These are phyloP conservation scores for Globisporangium takayamanum DNA, from an alignment of 352 stramenopile genomes.

Conservation along the genomic window DNA sequence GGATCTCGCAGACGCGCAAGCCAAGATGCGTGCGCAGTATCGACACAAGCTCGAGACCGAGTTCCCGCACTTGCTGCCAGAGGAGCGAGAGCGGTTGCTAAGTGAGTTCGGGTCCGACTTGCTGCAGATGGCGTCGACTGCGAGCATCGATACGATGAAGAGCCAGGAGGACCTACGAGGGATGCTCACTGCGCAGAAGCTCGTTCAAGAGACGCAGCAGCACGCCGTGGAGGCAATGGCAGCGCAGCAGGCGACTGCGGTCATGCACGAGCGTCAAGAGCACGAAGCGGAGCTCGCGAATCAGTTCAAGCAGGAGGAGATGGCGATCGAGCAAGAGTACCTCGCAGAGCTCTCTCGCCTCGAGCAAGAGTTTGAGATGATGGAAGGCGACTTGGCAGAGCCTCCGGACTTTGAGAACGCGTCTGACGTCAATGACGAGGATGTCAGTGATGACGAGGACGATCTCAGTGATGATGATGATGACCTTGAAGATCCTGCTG, in stretches of 20 bases:
- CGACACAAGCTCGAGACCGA: constrained; percentile 26
- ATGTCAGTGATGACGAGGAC: neutral
- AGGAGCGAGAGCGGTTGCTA: constrained; percentile 42
- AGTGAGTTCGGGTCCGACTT: constrained; percentile 51
- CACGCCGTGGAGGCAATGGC: constrained; percentile 12
- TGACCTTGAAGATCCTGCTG: constrained; percentile 11
- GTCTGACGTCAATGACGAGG: neutral
- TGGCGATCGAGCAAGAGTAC: constrained; percentile 52
- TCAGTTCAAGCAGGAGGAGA: constrained; percentile 37
- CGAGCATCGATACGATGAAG: constrained; percentile 47
- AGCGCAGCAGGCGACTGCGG: constrained; percentile 12
- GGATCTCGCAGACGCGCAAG: constrained; percentile 15
- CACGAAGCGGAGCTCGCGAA: constrained; percentile 20
- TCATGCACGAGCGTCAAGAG: neutral
- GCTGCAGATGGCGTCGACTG: constrained; percentile 29
- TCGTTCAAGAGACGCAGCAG: constrained; percentile 25
- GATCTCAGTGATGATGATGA: neutral
- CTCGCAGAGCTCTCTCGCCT: constrained; percentile 35
- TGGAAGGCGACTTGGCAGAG: constrained; percentile 18
- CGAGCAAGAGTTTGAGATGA: constrained; percentile 46
- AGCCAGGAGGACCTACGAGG: constrained; percentile 31
- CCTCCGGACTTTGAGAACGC: constrained; percentile 1
- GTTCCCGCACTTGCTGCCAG: constrained; percentile 33
- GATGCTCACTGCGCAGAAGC: constrained; percentile 22
- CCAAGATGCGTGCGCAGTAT: constrained; percentile 33